Evolutionary conservation across 192 early-diverging fungal genomes (phyloP).

Genomic region (Coemansia sp.): DNA sequence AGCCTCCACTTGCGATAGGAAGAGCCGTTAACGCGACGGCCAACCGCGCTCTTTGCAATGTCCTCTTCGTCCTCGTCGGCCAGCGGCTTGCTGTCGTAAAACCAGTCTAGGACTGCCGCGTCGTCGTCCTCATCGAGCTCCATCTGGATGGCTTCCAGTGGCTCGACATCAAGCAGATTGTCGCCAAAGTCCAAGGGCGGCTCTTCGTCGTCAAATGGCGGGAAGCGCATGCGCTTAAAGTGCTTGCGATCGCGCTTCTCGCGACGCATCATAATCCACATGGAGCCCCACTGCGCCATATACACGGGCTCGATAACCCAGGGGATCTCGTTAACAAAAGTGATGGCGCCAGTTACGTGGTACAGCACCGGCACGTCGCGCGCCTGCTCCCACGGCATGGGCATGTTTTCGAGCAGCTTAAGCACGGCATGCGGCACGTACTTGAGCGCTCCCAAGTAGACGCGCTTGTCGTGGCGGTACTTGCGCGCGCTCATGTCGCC

Average conservation of each 20-base stretch:
- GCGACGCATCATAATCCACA: conserved; percentile 99
- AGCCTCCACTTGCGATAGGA: conserved; percentile 90
- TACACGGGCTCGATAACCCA: conserved; percentile 98
- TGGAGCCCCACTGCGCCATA: conserved; percentile 98
- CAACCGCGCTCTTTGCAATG: conserved; percentile 44
- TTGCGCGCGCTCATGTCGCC: conserved; percentile 99
- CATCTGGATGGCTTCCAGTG: conserved; percentile 98
- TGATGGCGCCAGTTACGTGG: conserved; percentile 98
- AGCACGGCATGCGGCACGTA: conserved; percentile 98
- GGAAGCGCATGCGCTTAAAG: conserved; percentile 99
- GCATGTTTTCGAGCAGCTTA: conserved; percentile 99
- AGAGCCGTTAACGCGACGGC: conserved; percentile 75
- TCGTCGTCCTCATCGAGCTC: conserved; percentile 97
- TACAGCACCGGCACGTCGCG: conserved; percentile 96
- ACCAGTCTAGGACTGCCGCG: conserved; percentile 88
- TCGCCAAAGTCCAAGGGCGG: conserved; percentile 98
- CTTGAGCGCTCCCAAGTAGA: conserved; percentile 97
- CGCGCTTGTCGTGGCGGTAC: conserved; percentile 96
- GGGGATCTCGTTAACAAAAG: conserved; percentile 96
- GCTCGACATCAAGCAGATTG: conserved; percentile 97
- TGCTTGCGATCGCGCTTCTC: conserved; percentile 97
- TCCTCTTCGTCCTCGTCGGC: conserved; percentile 56
- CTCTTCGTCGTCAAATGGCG: conserved; percentile 99
- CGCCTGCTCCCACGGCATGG: conserved; percentile 99
- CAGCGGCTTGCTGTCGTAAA: conserved; percentile 96